Evolutionary conservation across 2,329 filamentous ascomycete species (phyloP).

Genomic region (Sarocladium brachiariae): DNA sequence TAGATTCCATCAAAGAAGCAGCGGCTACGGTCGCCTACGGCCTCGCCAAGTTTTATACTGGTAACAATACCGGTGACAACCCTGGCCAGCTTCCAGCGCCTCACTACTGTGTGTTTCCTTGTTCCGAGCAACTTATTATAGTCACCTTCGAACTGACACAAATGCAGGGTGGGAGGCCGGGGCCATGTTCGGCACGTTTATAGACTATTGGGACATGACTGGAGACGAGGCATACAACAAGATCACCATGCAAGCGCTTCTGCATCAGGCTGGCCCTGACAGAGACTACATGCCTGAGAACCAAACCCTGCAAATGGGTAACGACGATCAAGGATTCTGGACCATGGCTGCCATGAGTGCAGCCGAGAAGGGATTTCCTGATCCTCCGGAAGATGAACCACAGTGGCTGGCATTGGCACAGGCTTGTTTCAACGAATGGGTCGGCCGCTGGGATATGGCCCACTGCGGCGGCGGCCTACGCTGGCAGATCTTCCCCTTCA

Average conservation of each 20-base stretch:
- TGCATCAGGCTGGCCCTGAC: conserved; percentile 54
- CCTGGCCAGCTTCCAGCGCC: conserved; percentile 52
- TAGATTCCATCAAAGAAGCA: conserved; percentile 44
- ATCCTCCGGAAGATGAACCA: conserved; percentile 54
- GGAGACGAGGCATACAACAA: conserved; percentile 60
- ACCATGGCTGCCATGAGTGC: conserved; percentile 74
- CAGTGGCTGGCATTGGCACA: conserved; percentile 73
- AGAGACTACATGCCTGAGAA: conserved; percentile 61
- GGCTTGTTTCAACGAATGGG: conserved; percentile 75
- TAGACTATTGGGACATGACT: conserved; percentile 68
- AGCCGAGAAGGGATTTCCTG: conserved; percentile 67
- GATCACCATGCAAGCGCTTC: conserved; percentile 49
- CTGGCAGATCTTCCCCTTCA: conserved; percentile 81
- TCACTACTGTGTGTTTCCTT: conserved; percentile 54
- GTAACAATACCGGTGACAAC: conserved; percentile 51
- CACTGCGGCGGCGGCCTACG: conserved; percentile 67
- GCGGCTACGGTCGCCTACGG: conserved; percentile 41
- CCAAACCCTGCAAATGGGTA: conserved; percentile 55
- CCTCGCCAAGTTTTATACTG: conserved; percentile 44
- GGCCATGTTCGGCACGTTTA: conserved; percentile 61
- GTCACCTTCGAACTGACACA: not conserved
- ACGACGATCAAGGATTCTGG: conserved; percentile 81
- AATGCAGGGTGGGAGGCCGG: conserved; percentile 60
- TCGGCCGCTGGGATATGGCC: conserved; percentile 58
- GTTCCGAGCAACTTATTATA: conserved; percentile 23